These are phyloP conservation scores for Eucommia ulmoides DNA, from an alignment of 257 asterid species.

Conservation along the genomic window DNA sequence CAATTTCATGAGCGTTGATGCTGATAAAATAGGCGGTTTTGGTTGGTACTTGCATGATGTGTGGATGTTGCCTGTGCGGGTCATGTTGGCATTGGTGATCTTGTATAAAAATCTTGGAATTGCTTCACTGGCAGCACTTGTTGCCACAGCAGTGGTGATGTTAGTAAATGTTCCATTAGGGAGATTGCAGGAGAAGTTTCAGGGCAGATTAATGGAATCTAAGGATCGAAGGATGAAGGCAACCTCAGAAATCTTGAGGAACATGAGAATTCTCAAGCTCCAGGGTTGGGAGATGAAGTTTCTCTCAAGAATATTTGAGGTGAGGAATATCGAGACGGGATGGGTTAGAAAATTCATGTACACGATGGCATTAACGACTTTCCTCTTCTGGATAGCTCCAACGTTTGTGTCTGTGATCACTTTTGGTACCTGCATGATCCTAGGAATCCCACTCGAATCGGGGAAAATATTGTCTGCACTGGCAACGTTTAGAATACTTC, in stretches of 20 bases:
- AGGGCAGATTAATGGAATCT: constrained; percentile 28
- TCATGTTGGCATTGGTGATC: constrained; percentile 45
- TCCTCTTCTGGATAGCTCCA: constrained; percentile 73
- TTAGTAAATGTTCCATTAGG: constrained; percentile 62
- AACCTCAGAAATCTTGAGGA: constrained; percentile 79
- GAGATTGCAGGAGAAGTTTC: neutral
- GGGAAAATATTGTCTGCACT: constrained; percentile 79
- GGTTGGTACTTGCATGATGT: constrained; percentile 84
- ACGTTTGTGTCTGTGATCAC: constrained; percentile 67
- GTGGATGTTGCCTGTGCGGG: constrained; percentile 62
- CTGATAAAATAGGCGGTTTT: constrained; percentile 70
- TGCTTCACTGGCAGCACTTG: constrained; percentile 54
- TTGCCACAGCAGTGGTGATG: constrained; percentile 61
- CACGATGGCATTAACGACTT: constrained; percentile 34
- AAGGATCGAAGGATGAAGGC: constrained; percentile 86
- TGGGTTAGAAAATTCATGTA: constrained; percentile 22
- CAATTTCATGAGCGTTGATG: constrained; percentile 81
- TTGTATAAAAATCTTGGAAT: constrained; percentile 68
- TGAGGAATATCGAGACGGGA: constrained; percentile 45
- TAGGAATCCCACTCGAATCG: constrained; percentile 77
- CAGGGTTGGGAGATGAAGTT: constrained; percentile 94
- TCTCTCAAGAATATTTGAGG: constrained; percentile 43
- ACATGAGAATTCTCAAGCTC: constrained; percentile 88
- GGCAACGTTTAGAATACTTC: neutral
- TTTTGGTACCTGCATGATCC: constrained; percentile 60